Conservation (phyloP, 139 green algal species). For the Auxenochlorella pyrenoidosa region DNA sequence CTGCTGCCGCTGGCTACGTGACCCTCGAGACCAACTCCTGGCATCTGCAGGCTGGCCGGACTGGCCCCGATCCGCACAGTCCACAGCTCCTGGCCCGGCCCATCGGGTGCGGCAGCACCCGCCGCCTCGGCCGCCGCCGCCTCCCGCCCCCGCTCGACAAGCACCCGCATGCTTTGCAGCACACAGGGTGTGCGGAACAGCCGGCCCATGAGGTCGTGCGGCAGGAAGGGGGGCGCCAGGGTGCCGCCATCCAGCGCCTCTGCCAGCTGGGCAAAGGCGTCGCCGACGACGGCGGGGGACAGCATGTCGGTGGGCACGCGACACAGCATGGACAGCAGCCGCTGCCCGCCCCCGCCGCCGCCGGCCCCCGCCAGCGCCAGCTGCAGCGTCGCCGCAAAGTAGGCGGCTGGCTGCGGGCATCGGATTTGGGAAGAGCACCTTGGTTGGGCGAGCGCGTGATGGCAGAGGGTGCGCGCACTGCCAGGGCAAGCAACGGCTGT, state of each 20-base stretch:
- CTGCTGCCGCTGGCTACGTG: constrained; percentile 19
- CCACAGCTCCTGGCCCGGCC: not conserved
- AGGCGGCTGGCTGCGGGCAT: constrained; percentile 15
- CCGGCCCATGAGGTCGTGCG: constrained; percentile 19
- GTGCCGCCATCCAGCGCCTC: constrained; percentile 15
- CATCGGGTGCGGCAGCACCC: not conserved
- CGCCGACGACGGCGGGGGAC: constrained; percentile 3
- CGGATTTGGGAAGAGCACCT: no score
- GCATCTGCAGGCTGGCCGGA: not conserved
- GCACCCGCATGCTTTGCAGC: constrained; percentile 9
- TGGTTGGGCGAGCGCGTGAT: no score
- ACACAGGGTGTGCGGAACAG: constrained; percentile 16
- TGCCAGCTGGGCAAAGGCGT: constrained; percentile 34
- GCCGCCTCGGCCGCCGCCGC: not conserved
- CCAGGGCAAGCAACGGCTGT: no score
- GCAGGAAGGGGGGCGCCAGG: constrained; percentile 15
- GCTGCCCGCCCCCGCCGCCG: not conserved
- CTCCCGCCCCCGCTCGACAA: not conserved
- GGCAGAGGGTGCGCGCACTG: no score
- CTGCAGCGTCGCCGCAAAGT: constrained; percentile 39
- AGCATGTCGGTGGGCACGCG: constrained; percentile 40
- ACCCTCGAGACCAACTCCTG: not conserved
- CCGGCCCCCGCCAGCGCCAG: constrained; percentile 35
- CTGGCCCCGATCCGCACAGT: not conserved
- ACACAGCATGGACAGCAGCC: constrained; percentile 39